Percentiles rank a stretch among this genome's conserved stretches.
phyloP scores from a whole-genome alignment of 805 yeast genomes.

The Grigorovia humatica region DNA sequence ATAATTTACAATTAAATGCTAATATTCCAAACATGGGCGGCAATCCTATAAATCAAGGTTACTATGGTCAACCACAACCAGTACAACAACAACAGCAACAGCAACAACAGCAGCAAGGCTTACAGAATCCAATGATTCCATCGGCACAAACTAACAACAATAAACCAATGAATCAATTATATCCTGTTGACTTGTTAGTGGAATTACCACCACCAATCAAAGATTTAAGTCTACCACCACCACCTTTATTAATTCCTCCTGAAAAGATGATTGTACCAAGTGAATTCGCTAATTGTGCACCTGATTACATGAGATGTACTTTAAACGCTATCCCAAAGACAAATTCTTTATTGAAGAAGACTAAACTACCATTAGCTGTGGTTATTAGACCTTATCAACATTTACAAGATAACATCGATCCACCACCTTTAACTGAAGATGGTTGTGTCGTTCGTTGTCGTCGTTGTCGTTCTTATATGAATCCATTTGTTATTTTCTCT shows the following conservation, averaged over 20 bases:
- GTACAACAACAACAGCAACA: slow-evolving; percentile 5
- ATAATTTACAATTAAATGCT: slow-evolving; percentile 28
- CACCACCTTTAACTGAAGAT: slow-evolving; percentile 68
- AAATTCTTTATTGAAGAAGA: slow-evolving; percentile 64
- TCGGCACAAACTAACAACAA: slow-evolving; percentile 2
- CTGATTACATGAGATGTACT: slow-evolving; percentile 76
- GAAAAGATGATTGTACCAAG: slow-evolving; percentile 48
- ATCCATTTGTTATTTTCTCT: slow-evolving; percentile 74
- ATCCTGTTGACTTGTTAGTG: slow-evolving; percentile 74
- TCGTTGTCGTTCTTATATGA: slow-evolving; percentile 92
- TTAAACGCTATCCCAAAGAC: slow-evolving; percentile 80
- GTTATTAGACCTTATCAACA: slow-evolving; percentile 82
- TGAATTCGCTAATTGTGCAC: slow-evolving; percentile 53
- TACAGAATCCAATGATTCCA: background rate
- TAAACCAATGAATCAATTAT: slow-evolving; percentile 65
- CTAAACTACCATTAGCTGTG: slow-evolving; percentile 86
- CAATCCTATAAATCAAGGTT: background rate
- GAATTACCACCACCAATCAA: slow-evolving; percentile 84
- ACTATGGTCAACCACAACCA: slow-evolving; percentile 12
- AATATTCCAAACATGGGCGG: slow-evolving; percentile 18
- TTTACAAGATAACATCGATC: slow-evolving; percentile 56
- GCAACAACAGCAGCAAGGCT: slow-evolving; percentile 6
- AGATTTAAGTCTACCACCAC: slow-evolving; percentile 84
- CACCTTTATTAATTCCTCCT: slow-evolving; percentile 67
- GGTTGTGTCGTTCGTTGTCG: slow-evolving; percentile 87